These are phyloP conservation scores for Xylaria intraflava DNA, from an alignment of 495 filamentous ascomycete species.

Conservation along the genomic window DNA sequence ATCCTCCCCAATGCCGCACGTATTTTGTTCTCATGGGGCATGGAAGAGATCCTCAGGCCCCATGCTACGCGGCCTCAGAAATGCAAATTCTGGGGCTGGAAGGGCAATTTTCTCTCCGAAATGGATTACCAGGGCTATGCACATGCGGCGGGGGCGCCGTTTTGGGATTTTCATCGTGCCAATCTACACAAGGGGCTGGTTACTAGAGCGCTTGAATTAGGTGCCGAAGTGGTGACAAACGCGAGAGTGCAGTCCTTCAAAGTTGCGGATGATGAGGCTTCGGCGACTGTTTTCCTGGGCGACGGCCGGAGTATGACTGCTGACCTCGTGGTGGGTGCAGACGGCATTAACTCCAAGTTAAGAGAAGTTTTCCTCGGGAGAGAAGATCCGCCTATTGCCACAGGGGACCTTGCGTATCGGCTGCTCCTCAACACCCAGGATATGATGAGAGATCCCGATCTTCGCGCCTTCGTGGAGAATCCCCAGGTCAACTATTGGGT, in stretches of 20 bases:
- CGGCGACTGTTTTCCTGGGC: conserved; percentile 20
- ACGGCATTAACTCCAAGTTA: conserved; percentile 49
- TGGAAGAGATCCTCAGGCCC: conserved; percentile 22
- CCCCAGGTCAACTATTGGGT: conserved; percentile 63
- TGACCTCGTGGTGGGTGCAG: conserved; percentile 53
- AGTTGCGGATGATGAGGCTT: conserved; percentile 25
- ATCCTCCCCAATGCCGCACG: conserved; percentile 49
- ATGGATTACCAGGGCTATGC: conserved; percentile 39
- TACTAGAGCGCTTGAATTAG: conserved; percentile 46
- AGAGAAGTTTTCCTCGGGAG: conserved; percentile 44
- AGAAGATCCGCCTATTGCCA: conserved; percentile 43
- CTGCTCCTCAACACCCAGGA: conserved; percentile 51
- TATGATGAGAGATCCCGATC: conserved; percentile 44
- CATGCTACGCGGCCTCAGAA: conserved; percentile 32
- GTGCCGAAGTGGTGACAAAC: conserved; percentile 43
- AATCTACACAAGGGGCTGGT: conserved; percentile 50
- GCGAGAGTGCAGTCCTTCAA: conserved; percentile 36
- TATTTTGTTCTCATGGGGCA: conserved; percentile 42
- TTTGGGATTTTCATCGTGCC: conserved; percentile 54
- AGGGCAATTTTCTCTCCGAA: conserved; percentile 33
- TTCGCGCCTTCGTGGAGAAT: conserved; percentile 42
- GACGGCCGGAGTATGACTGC: conserved; percentile 31
- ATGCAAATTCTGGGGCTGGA: conserved; percentile 37
- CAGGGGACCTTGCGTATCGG: conserved; percentile 63
- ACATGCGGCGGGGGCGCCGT: conserved; percentile 43